phyloP scores from a whole-genome alignment of 1,284 basidiomycete genomes.

The Ganoderma sp. region DNA sequence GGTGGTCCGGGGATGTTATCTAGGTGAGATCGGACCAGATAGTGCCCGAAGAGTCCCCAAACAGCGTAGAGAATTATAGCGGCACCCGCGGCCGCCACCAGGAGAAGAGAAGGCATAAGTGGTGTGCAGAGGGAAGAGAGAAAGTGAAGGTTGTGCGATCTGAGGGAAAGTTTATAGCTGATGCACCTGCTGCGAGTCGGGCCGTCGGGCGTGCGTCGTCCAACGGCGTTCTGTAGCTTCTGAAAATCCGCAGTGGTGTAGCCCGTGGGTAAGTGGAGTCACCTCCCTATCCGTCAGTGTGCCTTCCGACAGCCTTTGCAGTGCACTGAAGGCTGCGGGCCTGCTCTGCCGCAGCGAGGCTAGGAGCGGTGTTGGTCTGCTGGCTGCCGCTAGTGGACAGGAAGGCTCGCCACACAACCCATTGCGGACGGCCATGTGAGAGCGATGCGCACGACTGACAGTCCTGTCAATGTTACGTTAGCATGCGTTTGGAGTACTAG shows the following conservation, averaged over 20 bases:
- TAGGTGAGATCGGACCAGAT: neutral
- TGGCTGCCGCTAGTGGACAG: neutral
- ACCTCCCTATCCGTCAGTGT: neutral
- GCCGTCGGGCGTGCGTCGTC: neutral
- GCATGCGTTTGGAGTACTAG: neutral
- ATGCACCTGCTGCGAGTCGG: neutral
- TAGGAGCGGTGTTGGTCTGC: neutral
- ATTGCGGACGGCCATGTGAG: neutral
- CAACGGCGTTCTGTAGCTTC: neutral
- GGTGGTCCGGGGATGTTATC: neutral
- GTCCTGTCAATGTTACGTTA: neutral
- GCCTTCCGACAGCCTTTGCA: neutral
- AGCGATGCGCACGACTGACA: neutral
- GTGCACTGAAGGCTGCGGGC: constrained; percentile 5
- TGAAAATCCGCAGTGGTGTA: neutral
- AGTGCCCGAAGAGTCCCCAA: neutral
- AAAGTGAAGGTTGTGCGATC: neutral
- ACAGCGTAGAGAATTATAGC: neutral
- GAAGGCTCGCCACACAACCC: neutral
- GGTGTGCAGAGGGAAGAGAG: neutral
- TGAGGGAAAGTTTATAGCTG: neutral
- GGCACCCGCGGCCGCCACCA: neutral
- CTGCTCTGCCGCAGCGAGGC: neutral
- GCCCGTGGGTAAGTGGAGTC: neutral
- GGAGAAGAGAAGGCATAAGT: neutral